A percentile compares a stretch with the other conserved stretches of the same genome.
These are phyloP conservation scores for Cladobotryum protrusum DNA, from an alignment of 2,329 filamentous ascomycete genomes.

Conservation along the genomic window DNA sequence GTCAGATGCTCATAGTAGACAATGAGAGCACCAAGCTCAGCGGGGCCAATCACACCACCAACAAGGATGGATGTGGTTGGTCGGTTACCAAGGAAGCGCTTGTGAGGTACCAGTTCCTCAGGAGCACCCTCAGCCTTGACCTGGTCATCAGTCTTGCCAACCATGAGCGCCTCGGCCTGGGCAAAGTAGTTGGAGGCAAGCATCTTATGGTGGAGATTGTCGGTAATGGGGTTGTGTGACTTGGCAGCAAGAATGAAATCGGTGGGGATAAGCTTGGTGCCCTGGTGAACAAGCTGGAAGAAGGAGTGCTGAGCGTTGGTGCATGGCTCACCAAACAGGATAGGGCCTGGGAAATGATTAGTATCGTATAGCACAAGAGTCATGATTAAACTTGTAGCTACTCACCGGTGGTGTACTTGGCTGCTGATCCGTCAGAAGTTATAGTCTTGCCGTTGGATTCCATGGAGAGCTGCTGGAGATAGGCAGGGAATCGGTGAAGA, in stretches of 20 bases:
- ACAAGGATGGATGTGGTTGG: constrained; percentile 91
- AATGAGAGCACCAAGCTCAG: constrained; percentile 87
- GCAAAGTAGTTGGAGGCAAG: constrained; percentile 88
- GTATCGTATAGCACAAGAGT: neutral
- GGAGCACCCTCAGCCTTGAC: constrained; percentile 69
- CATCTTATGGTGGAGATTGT: constrained; percentile 96
- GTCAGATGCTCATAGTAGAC: constrained; percentile 99
- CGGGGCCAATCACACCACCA: constrained; percentile 87
- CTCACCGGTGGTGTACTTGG: constrained; percentile 87
- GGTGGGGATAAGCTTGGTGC: constrained; percentile 95
- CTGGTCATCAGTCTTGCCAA: constrained; percentile 77
- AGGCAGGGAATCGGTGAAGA: constrained; percentile 96
- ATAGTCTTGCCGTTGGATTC: constrained; percentile 99
- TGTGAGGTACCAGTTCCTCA: constrained; percentile 83
- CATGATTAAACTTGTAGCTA: neutral
- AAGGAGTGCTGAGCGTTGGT: constrained; percentile 99
- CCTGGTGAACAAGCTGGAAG: constrained; percentile 99
- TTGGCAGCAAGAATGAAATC: constrained; percentile 97
- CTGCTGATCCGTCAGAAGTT: constrained; percentile 78
- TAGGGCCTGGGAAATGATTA: constrained; percentile 50
- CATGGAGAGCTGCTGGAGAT: constrained; percentile 98
- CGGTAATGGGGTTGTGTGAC: constrained; percentile 91
- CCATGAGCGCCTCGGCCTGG: constrained; percentile 84
- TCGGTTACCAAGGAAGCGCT: constrained; percentile 97
- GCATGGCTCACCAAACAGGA: constrained; percentile 95